phyloP scores from a whole-genome alignment of 306 rosid species.

The Clitoria ternatea region DNA sequence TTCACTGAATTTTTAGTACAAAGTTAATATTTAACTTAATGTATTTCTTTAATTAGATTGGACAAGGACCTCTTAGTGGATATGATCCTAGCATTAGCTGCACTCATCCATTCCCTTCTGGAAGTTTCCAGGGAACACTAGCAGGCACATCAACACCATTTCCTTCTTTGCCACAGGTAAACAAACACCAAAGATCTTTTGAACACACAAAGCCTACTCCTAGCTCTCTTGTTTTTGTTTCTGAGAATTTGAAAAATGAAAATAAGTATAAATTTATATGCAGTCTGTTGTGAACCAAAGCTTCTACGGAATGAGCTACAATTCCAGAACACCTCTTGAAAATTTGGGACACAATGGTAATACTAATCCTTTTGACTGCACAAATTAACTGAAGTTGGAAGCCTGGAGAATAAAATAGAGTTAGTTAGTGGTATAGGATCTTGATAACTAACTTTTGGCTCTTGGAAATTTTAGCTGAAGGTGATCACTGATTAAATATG shows the following conservation, averaged over 20 bases:
- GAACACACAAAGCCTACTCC: background rate
- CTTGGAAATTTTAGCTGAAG: slow-evolving; percentile 59
- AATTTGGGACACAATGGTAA: slow-evolving; percentile 65
- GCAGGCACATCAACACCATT: slow-evolving; percentile 41
- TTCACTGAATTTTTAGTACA: background rate
- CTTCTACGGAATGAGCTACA: slow-evolving; percentile 58
- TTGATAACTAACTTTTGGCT: slow-evolving; percentile 56
- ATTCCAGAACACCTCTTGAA: slow-evolving; percentile 42
- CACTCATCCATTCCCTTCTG: slow-evolving; percentile 41
- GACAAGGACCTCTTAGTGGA: slow-evolving; percentile 41
- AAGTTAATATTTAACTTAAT: background rate
- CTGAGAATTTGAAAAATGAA: background rate
- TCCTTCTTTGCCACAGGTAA: slow-evolving; percentile 64
- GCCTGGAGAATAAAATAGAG: slow-evolving; percentile 14
- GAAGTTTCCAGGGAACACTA: slow-evolving; percentile 46
- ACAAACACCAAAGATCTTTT: slow-evolving; percentile 30
- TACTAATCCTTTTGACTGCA: slow-evolving; percentile 46
- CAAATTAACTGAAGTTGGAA: slow-evolving; percentile 34
- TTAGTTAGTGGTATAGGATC: slow-evolving; percentile 39
- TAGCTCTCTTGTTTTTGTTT: background rate
- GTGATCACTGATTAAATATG: slow-evolving; percentile 36
- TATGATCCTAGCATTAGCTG: slow-evolving; percentile 43
- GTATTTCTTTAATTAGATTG: slow-evolving; percentile 27
- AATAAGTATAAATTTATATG: background rate
- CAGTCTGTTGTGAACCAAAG: slow-evolving; percentile 55